Evolutionary conservation across 169 alveolate genomes (phyloP).

Genomic region (Eimeria maxima): DNA sequence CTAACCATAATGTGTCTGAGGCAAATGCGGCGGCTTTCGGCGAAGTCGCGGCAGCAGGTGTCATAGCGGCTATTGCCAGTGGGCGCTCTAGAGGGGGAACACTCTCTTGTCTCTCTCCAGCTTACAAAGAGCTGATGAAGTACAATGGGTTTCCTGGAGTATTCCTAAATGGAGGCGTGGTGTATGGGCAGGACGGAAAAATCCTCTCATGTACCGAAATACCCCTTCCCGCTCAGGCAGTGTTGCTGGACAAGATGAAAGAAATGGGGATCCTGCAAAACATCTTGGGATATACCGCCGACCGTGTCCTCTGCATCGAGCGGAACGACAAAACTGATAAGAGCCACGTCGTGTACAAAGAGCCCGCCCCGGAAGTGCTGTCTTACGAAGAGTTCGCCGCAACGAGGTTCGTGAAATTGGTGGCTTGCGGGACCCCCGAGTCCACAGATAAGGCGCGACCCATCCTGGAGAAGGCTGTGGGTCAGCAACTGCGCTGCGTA

Average conservation of each 20-base stretch:
- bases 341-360: conserved; percentile 62
- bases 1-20: conserved; percentile 64
- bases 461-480: conserved; percentile 83
- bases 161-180: conserved; percentile 86
- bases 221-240: conserved; percentile 70
- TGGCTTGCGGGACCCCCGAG: conserved; percentile 83
- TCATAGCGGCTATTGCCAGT: conserved; percentile 67
- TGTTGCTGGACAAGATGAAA: conserved; percentile 78
- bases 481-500: conserved; percentile 84
- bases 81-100: conserved; percentile 77
- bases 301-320: conserved; percentile 76
- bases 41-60: conserved; percentile 40
- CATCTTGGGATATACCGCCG: conserved; percentile 82
- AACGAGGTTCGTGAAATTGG: conserved; percentile 80
- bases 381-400: conserved; percentile 5
- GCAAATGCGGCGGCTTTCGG: conserved; percentile 70
- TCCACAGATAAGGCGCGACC: conserved; percentile 82
- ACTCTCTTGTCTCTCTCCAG: conserved; percentile 35
- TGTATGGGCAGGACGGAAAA: conserved; percentile 84
- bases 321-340: conserved; percentile 80
- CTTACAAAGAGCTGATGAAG: conserved; percentile 46
- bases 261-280: conserved; percentile 73
- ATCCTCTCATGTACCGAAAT: conserved; percentile 75
- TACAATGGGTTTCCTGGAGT: conserved; percentile 85
- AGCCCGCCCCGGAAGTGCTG: conserved; percentile 72